These are phyloP conservation scores for Colletotrichum cuscutae DNA, from an alignment of 2,329 filamentous ascomycete species.

Conservation along the genomic window DNA sequence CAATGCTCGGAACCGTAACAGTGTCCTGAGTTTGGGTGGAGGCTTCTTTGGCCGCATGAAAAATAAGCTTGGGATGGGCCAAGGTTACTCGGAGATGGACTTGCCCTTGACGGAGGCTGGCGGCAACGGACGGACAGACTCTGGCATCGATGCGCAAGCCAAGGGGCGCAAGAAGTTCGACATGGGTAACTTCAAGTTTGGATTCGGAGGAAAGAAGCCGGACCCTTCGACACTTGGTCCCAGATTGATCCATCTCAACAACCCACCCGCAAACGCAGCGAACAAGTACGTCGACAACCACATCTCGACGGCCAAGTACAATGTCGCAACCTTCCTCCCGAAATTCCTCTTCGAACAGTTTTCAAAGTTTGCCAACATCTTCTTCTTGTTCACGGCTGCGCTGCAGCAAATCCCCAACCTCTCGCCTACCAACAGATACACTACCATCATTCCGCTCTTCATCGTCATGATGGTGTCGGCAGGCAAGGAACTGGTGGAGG, in stretches of 20 bases:
- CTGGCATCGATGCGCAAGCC: conserved; percentile 52
- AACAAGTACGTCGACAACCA: conserved; percentile 97
- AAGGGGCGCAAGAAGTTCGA: conserved; percentile 69
- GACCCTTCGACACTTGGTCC: conserved; percentile 94
- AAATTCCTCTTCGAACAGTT: conserved; percentile 99
- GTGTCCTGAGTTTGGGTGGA: conserved; percentile 86
- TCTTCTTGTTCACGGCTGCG: conserved; percentile 97
- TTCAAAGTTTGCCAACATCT: conserved; percentile 98
- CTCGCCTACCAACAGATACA: conserved; percentile 94
- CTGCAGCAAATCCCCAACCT: conserved; percentile 96
- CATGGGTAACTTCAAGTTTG: conserved; percentile 87
- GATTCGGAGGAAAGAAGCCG: conserved; percentile 83
- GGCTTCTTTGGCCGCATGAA: conserved; percentile 89
- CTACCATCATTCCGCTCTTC: conserved; percentile 92
- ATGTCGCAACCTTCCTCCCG: conserved; percentile 88
- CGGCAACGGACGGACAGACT: conserved; percentile 56
- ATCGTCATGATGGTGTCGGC: conserved; percentile 95
- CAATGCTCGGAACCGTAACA: conserved; percentile 83
- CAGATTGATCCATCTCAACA: conserved; percentile 94
- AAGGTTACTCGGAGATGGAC: conserved; percentile 97
- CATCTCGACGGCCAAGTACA: conserved; percentile 98
- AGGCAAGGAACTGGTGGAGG: conserved; percentile 92
- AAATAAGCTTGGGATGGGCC: conserved; percentile 88
- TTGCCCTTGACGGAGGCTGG: conserved; percentile 86
- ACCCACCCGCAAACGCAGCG: conserved; percentile 86